These are phyloP conservation scores for Aphanoascus verrucosus DNA, from an alignment of 2,329 filamentous ascomycete species.

Conservation along the genomic window DNA sequence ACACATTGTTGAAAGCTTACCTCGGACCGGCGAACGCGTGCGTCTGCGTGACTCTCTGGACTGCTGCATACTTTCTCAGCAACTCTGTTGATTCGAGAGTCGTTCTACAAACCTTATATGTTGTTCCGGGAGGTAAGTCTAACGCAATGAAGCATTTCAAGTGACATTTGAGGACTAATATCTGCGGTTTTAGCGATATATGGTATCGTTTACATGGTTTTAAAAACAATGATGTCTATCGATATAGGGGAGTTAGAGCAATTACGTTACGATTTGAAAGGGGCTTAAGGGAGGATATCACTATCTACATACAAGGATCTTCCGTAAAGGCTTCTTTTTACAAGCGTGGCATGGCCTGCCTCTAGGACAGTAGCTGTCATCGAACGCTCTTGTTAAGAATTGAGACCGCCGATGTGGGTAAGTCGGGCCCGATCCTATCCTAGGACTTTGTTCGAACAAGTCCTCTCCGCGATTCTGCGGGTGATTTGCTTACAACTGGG, in stretches of 20 bases:
- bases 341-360: too few relatives aligned
- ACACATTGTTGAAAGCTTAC: constrained; percentile 18
- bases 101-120: constrained; percentile 24
- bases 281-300: constrained; percentile 19
- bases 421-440: too few relatives aligned
- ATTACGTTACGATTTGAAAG: constrained; percentile 35
- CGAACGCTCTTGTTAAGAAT: too few relatives aligned
- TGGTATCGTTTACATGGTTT: constrained; percentile 24
- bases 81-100: constrained; percentile 12
- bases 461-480: too few relatives aligned
- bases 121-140: constrained; percentile 31
- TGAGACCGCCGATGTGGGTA: too few relatives aligned
- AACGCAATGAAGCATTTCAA: background rate
- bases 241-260: constrained; percentile 30
- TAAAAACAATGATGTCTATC: constrained; percentile 30
- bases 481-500: too few relatives aligned
- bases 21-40: constrained; percentile 23
- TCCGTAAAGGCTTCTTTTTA: too few relatives aligned
- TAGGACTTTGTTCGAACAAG: too few relatives aligned
- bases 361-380: too few relatives aligned
- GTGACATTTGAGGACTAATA: constrained; percentile 6
- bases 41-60: constrained; percentile 24
- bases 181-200: constrained; percentile 24
- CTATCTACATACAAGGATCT: too few relatives aligned
- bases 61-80: constrained; percentile 22